Evolutionary conservation across 2,329 filamentous ascomycete genomes (phyloP), one percentile per base, ranked within the genome.

Genomic region (Fusarium robinianum): DNA sequence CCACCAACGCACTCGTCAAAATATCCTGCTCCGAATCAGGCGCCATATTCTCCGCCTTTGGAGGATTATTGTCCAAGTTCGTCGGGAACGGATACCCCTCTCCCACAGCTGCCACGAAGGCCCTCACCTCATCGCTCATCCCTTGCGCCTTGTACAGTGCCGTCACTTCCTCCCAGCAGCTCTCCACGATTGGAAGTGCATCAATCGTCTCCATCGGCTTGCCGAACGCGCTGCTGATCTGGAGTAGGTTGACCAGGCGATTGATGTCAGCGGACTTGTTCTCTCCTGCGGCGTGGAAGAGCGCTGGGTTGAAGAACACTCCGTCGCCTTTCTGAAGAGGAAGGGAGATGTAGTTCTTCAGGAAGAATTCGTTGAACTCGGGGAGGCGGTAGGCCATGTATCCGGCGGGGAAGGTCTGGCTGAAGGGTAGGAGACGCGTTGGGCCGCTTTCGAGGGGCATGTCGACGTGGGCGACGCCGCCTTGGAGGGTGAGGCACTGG

Each of bases 151-250:
- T 53, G 46, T 68, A 68, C 43, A 65, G 60, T 8, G 25, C 19
- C 10, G 41, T 19, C 26, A 80, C 22, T 3, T 58, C 39, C 5
- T 72, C 66, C 74, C 75, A 81, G 2, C 66, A 72, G 15, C 38
- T 61, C 30, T 73, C 70, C 3, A 80, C 61, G 16, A 80, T 53
- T 4, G 75, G 72, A 9, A 77, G 38, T 0, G 72, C 68, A 53
- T 85, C 78, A 8, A 85, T 70, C 1, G 59, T 73, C 66, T 85
- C 82, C 81, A 85, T 86, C 0, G 81, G 70, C 58, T 82, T 83
- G 0, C 81, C 81, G 56, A 85, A 80, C 0, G 80, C 79, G 47
- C 75, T 78, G 50, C 77, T 82, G 19, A 84, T 72, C 62, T 85
- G 82, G 23, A 85, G 53, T 8, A 85, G 62, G 58, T 85, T 85